A percentile compares a stretch with the other conserved stretches of the same genome.
phyloP scores from a whole-genome alignment of 441 rosid genomes.

The Populus hybrid region DNA sequence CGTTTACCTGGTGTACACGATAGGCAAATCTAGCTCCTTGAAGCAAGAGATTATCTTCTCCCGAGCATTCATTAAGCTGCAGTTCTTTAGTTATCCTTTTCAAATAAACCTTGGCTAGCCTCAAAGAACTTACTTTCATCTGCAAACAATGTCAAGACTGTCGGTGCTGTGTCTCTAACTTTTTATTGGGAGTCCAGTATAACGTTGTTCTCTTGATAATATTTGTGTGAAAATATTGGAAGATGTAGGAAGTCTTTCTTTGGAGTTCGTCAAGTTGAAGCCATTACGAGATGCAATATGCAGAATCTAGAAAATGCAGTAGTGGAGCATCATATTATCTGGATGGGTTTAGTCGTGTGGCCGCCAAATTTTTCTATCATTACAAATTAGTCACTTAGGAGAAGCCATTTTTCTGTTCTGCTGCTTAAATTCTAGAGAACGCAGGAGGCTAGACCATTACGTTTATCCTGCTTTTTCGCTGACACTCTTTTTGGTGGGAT shows the following conservation, averaged over 20 bases:
- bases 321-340: neutral
- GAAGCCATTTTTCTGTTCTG: neutral
- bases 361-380: neutral
- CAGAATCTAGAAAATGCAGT: neutral
- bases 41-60: slow-evolving; percentile 72
- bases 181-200: too few species aligned
- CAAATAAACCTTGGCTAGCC: slow-evolving; percentile 80
- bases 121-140: slow-evolving; percentile 79
- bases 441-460: neutral
- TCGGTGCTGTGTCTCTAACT: neutral
- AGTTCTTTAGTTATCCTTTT: slow-evolving; percentile 74
- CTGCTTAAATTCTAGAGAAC: neutral
- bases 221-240: neutral
- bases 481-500: neutral
- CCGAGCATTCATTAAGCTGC: slow-evolving; percentile 40
- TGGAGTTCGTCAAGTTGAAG: neutral
- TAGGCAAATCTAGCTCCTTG: slow-evolving; percentile 90
- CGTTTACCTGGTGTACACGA: slow-evolving; percentile 85
- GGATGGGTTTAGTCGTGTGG: neutral
- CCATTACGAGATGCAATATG: neutral
- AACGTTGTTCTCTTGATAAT: neutral
- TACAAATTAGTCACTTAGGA: neutral
- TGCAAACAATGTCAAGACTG: slow-evolving; percentile 27
- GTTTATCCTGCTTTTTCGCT: neutral
- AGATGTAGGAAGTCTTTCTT: neutral